Percentiles rank a stretch among this genome's conserved stretches.
phyloP scores from a whole-genome alignment of 1,284 basidiomycete genomes.

The Testicularia cyperi region DNA sequence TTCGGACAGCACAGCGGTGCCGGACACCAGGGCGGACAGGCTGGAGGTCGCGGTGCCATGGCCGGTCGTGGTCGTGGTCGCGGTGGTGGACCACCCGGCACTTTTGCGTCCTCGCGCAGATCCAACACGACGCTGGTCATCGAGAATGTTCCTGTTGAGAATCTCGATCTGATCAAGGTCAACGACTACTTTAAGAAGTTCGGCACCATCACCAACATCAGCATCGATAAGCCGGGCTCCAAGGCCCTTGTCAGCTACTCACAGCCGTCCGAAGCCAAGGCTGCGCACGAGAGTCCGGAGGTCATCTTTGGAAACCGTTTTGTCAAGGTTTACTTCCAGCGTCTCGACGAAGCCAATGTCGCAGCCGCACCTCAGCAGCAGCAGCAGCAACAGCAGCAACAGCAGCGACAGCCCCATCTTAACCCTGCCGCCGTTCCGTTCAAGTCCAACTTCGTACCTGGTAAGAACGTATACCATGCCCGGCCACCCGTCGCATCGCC shows the following conservation, averaged over 20 bases:
- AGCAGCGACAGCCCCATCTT: conserved; percentile 5
- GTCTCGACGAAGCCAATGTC: conserved; percentile 65
- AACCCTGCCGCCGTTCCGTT: neutral
- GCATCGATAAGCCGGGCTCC: conserved; percentile 76
- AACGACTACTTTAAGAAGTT: conserved; percentile 89
- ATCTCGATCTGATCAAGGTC: conserved; percentile 75
- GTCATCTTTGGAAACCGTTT: conserved; percentile 91
- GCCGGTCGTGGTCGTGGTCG: conserved; percentile 63
- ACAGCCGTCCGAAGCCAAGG: conserved; percentile 79
- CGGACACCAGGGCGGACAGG: neutral
- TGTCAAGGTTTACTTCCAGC: conserved; percentile 69
- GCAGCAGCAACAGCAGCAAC: conserved; percentile 7
- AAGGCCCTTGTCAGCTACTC: conserved; percentile 82
- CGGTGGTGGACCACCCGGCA: conserved; percentile 65
- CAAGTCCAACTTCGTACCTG: conserved; percentile 43
- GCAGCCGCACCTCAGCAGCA: conserved; percentile 73
- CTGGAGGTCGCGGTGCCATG: conserved; percentile 58
- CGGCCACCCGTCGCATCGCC: conserved; percentile 19
- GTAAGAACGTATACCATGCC: conserved; percentile 51
- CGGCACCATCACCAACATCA: conserved; percentile 88
- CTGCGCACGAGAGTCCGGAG: conserved; percentile 87
- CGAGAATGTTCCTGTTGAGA: conserved; percentile 86
- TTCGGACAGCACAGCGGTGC: too few species aligned
- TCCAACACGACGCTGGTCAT: conserved; percentile 80
- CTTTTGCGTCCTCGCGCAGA: conserved; percentile 53